Evolutionary conservation across 805 yeast species (phyloP).

Genomic region (Suhomyces prunicola): DNA sequence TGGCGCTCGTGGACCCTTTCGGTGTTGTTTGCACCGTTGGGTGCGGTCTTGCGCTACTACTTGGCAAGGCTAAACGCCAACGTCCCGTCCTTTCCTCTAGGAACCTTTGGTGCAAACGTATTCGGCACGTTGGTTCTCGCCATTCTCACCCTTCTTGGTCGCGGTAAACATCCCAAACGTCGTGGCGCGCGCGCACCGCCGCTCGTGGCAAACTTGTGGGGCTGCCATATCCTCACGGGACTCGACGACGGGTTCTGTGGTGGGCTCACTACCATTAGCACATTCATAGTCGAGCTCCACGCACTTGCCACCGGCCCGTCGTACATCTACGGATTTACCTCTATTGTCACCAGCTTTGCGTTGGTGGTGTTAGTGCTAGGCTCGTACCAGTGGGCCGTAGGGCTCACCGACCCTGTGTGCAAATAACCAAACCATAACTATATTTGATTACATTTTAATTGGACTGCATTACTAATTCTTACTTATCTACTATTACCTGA

Average conservation of each 20-base stretch:
- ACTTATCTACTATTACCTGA: no score
- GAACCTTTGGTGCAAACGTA: constrained; percentile 43
- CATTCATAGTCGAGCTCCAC: constrained; percentile 68
- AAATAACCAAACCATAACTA: neutral
- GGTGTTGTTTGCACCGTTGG: constrained; percentile 68
- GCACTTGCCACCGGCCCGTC: constrained; percentile 28
- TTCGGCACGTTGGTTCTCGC: constrained; percentile 33
- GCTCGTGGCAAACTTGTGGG: constrained; percentile 28
- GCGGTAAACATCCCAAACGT: constrained; percentile 37
- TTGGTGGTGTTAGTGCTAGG: constrained; percentile 63
- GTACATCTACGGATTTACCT: constrained; percentile 48
- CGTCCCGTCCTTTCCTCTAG: constrained; percentile 48
- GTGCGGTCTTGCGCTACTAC: constrained; percentile 57
- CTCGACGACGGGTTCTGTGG: constrained; percentile 69
- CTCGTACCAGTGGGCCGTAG: constrained; percentile 65
- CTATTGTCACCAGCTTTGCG: constrained; percentile 48
- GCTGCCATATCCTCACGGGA: constrained; percentile 54
- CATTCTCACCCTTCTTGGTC: constrained; percentile 37
- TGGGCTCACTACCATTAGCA: constrained; percentile 68
- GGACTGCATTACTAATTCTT: no score
- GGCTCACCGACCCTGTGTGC: constrained; percentile 19
- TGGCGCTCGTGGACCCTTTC: constrained; percentile 74
- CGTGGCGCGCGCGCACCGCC: constrained; percentile 12
- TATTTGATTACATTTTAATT: no score
- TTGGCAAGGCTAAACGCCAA: constrained; percentile 50